Evolutionary conservation across 192 early-diverging fungal species (phyloP), one percentile per base, ranked within the genome.

Genomic region (Spizellomyces punctatus): DNA sequence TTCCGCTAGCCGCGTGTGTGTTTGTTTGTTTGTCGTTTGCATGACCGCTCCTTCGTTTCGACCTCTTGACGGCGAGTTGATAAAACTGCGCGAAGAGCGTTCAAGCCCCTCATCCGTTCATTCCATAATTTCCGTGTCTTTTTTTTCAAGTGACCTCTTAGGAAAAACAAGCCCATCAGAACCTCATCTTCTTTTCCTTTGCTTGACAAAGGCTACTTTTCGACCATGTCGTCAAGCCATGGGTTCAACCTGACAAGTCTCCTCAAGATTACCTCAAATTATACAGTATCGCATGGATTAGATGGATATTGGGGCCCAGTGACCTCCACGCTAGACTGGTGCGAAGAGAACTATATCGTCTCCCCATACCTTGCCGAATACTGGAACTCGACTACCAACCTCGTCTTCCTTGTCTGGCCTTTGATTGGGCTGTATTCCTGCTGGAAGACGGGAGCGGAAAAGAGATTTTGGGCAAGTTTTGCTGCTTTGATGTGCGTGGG

Each of bases 311-410:
- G 72, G 64, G 64, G 72, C 8, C 72, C 72, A n/a, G 58, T 63
- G 17, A 75, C 77, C 2, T n/a, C 67, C 8, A 71, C 73, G 12
- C 54, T 78, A 12, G 90, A 91, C 72, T 91, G 90, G 90, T 91
- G 90, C 77, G 90, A 91, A 81, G 88, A 91, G 80, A 91, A 91
- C 83, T 91, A 94, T 50, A 82, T 79, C 19, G 81, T 87, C 5
- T 84, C 83, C 61, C 77, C 78, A 61, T 92, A 89, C 71, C 79
- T 94, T 69, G 90, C 91, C 60, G 93, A 94, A 79, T 92, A 88
- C 65, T 89, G 89, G 78, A 94, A 94, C 76, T 88, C 91, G 14
- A 74, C 78, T 22, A 88, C 90, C 21, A 94, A 94, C 72, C 59
- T 90, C 36, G 80, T 76, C 58, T 94, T 89, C 73, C 73, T 91